Conservation (phyloP, 768 basidiomycete species). For the Neoboletus subvelutipes region DNA sequence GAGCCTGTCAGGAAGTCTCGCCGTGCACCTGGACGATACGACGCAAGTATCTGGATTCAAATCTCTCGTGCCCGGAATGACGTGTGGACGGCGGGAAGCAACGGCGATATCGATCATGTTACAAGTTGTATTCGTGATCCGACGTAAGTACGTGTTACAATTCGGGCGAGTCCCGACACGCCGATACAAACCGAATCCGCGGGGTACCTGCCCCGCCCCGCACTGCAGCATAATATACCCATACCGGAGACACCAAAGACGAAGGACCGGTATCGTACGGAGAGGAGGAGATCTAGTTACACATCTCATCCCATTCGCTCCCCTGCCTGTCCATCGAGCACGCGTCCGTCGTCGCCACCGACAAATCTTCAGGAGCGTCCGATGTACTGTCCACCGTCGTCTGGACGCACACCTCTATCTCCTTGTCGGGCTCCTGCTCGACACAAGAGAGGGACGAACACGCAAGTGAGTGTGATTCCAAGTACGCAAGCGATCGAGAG, state of each 20-base stretch:
- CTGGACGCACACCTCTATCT: constrained; percentile 11
- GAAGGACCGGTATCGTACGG: too few species aligned
- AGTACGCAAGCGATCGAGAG: not conserved
- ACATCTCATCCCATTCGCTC: not conserved
- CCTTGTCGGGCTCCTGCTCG: not conserved
- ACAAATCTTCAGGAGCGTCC: not conserved
- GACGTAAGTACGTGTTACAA: not conserved
- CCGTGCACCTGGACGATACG: too few species aligned
- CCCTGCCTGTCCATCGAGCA: not conserved
- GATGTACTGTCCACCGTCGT: constrained; percentile 12
- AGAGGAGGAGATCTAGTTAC: not conserved
- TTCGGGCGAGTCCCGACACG: not conserved
- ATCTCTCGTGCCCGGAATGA: too few species aligned
- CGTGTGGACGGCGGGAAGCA: too few species aligned
- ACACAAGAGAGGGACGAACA: not conserved
- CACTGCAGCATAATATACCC: not conserved
- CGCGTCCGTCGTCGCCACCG: not conserved
- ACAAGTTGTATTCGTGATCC: not conserved
- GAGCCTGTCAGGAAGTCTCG: too few species aligned
- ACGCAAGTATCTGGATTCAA: too few species aligned
- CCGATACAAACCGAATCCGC: not conserved
- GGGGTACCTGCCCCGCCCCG: too few species aligned
- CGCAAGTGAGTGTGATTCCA: not conserved
- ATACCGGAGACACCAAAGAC: too few species aligned
- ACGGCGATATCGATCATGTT: too few species aligned